Evolutionary conservation across 164 flowering plant species (phyloP), one percentile per base, ranked within the genome.

Genomic region (Chimonanthus praecox): DNA sequence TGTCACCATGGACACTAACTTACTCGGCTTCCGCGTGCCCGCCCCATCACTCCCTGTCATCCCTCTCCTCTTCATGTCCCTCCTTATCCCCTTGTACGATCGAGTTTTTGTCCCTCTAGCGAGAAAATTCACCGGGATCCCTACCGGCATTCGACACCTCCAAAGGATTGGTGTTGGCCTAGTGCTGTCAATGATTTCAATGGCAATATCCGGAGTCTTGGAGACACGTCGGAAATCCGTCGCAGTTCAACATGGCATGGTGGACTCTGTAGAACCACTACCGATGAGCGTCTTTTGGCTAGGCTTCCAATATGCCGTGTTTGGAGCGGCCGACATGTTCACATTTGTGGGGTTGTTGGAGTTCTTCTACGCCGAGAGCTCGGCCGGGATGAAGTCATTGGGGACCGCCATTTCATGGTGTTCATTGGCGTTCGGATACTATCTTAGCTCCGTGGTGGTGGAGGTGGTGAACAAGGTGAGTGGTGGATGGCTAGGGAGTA

Each of bases 251-350:
- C 81, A 84, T 69, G 80, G 83, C 76, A 83, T 84, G 88, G 89
- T 88, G 5, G 86, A 87, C 74, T 79, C 87, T 3, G 4, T 5
- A 2, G 80, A 70, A 10, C 87, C 94, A 0, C 62, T 87, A 73
- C 94, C 92, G 0, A 86, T 87, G 72, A 85, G 82, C 49, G 77
- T 90, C 47, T 86, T 92, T 60, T 92, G 94, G 97, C 71, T 90
- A 18, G 86, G 88, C 0, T 79, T 82, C 64, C 97, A 88, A 70
- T 92, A 86, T 64, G 85, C 79, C 0, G 76, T 90, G 13, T 90
- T 89, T 70, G 92, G 94, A 9, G 83, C 86, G 6, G 90, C 90
- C 5, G 93, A 92, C 62, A 78, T 90, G 90, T 89, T 92, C 75
- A 86, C 92, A 7, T 18, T 84, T 7, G 88, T 88, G 51, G 97